Percentiles rank a stretch among this genome's conserved stretches.
phyloP scores from a whole-genome alignment of 2,329 filamentous ascomycete genomes.

The Epichloe glyceriae region DNA sequence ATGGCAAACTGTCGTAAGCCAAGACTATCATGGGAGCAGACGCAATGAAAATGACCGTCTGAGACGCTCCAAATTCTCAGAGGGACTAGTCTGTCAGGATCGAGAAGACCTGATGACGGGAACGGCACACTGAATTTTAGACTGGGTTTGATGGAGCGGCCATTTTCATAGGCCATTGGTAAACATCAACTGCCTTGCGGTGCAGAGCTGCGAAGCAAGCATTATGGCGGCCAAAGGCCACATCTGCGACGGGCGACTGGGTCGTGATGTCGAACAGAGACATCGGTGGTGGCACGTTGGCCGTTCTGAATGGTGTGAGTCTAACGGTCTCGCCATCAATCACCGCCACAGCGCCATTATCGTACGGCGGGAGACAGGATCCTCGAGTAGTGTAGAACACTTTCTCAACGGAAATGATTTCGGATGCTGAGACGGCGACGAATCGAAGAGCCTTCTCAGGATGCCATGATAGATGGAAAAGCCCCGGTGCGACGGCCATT shows the following conservation, averaged over 20 bases:
- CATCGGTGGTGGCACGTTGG: constrained; percentile 90
- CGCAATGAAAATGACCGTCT: constrained; percentile 16
- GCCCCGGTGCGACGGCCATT: constrained; percentile 33
- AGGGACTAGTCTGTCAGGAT: constrained; percentile 13
- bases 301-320: constrained; percentile 69
- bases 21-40: constrained; percentile 18
- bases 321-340: constrained; percentile 73
- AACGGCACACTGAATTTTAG: constrained; percentile 29
- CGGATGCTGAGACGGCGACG: constrained; percentile 36
- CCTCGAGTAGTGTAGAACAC: constrained; percentile 56
- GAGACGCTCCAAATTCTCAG: constrained; percentile 21
- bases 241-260: constrained; percentile 54
- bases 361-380: constrained; percentile 55
- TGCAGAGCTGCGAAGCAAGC: constrained; percentile 61
- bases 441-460: constrained; percentile 69
- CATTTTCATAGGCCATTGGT: constrained; percentile 53
- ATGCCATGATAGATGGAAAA: constrained; percentile 55
- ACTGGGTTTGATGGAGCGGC: constrained; percentile 32
- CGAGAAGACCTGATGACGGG: constrained; percentile 11
- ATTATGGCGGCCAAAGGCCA: constrained; percentile 56
- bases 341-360: constrained; percentile 68
- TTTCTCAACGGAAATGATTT: constrained; percentile 50
- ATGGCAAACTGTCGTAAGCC: constrained; percentile 14
- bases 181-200: constrained; percentile 51
- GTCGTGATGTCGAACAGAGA: constrained; percentile 60